These are phyloP conservation scores for Sarocladium kiliense DNA, from an alignment of 2,329 filamentous ascomycete species.

Conservation along the genomic window DNA sequence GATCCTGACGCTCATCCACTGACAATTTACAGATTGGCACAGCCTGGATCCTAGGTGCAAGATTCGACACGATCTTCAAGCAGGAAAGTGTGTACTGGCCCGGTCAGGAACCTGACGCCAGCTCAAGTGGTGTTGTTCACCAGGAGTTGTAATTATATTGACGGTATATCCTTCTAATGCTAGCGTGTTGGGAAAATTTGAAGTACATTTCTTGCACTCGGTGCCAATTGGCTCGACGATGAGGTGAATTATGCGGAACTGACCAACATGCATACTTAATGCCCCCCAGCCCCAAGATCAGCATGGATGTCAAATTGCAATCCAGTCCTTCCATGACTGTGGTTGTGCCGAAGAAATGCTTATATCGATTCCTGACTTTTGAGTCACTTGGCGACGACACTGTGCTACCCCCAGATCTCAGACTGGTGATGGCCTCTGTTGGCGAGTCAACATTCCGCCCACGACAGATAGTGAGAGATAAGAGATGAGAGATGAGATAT, in stretches of 20 bases:
- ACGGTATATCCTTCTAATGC: background rate
- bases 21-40: constrained; percentile 55
- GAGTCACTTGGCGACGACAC: constrained; percentile 13
- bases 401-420: constrained; percentile 13
- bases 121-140: constrained; percentile 19
- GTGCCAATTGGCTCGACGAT: too few relatives aligned
- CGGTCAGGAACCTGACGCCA: background rate
- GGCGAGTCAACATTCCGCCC: background rate
- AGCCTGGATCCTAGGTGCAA: constrained; percentile 76
- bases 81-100: constrained; percentile 14
- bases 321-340: constrained; percentile 76
- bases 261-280: background rate
- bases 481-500: background rate
- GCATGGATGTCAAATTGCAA: constrained; percentile 99
- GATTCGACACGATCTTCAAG: constrained; percentile 56
- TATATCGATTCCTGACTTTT: constrained; percentile 46
- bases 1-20: background rate
- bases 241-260: too few relatives aligned
- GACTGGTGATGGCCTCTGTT: background rate
- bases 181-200: constrained; percentile 3
- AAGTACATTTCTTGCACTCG: too few relatives aligned
- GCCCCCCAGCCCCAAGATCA: constrained; percentile 26
- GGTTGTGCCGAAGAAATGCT: constrained; percentile 99
- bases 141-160: constrained; percentile 28
- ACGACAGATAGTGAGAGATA: background rate